Percentiles rank a stretch among this genome's conserved stretches.
These are phyloP conservation scores for Solanum hybrid DNA, from an alignment of 305 asterid species.

Conservation along the genomic window DNA sequence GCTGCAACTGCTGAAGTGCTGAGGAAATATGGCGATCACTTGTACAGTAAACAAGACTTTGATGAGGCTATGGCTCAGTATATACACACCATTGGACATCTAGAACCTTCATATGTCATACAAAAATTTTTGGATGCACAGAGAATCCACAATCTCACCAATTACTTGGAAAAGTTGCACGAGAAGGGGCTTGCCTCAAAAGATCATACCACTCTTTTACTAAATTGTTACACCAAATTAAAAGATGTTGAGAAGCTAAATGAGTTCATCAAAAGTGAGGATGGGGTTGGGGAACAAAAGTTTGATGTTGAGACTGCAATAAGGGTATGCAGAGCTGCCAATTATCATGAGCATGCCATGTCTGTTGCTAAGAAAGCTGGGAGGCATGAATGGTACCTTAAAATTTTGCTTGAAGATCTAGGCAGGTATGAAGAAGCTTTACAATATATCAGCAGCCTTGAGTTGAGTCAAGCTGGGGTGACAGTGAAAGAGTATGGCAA, in stretches of 20 bases:
- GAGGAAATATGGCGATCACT: conserved; percentile 92
- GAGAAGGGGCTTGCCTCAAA: conserved; percentile 95
- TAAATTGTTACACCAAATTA: conserved; percentile 90
- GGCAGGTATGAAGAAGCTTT: conserved; percentile 92
- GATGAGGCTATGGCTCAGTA: conserved; percentile 97
- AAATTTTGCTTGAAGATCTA: conserved; percentile 91
- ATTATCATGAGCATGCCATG: conserved; percentile 98
- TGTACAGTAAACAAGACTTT: conserved; percentile 74
- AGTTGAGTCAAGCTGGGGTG: conserved; percentile 92
- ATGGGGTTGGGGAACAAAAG: conserved; percentile 70
- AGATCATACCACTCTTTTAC: conserved; percentile 94
- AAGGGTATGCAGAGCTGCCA: conserved; percentile 94
- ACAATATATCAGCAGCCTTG: conserved; percentile 82
- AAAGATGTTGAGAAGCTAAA: conserved; percentile 91
- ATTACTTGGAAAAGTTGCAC: conserved; percentile 91
- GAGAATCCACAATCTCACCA: conserved; percentile 86
- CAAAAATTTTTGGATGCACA: conserved; percentile 98
- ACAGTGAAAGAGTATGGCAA: conserved; percentile 93
- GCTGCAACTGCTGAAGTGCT: conserved; percentile 95
- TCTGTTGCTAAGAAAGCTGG: conserved; percentile 97
- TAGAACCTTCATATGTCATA: conserved; percentile 93
- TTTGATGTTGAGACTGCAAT: conserved; percentile 97
- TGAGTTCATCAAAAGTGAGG: conserved; percentile 79
- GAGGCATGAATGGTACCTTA: conserved; percentile 90
- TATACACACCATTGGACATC: conserved; percentile 82